Evolutionary conservation across 2,329 filamentous ascomycete genomes (phyloP), one percentile per base, ranked within the genome.

Genomic region (Cytospora piceae): DNA sequence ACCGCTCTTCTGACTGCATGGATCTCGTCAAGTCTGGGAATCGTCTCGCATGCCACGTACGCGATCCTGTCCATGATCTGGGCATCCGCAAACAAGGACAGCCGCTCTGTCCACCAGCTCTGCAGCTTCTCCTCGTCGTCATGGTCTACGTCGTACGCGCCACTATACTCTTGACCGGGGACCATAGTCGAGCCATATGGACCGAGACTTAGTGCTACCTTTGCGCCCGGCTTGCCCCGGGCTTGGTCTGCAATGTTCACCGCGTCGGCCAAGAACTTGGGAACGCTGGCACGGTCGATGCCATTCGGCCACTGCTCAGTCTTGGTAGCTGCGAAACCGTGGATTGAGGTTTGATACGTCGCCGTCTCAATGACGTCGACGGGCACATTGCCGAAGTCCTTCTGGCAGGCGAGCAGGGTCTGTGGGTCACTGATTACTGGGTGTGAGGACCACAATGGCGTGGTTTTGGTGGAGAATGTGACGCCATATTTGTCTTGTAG

Each of bases 361-460:
- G 87, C 88, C 12, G 87, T 90, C 56, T 89, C 80, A 24, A 91
- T 75, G 32, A 91, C 79, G 72, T 91, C 86, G 63, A 85, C 83
- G 42, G 86, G 87, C 1, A 85, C 82, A 9, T 72, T 67, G 61
- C 77, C 80, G 73, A 90, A 90, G 69, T 83, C 82, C 61, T 73
- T 72, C 72, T 90, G 87, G 72, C 85, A 87, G 34, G 76, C 76
- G 65, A 80, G 75, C 11, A 90, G 81, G 0, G 81, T 85, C 9
- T 77, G 69, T 3, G 79, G 81, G 69, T 82, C 79, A 42, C 82
- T 78, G 61, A 90, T 72, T n/a, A 91, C 81, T 7, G 90, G 80
- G 71, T 90, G 83, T 0, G 87, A 87, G 0, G 89, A 90, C 89
- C 89, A 91, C 49, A 91, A 81, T 0, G 88, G 89, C 11, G 81